phyloP scores from a whole-genome alignment of 768 basidiomycete genomes.

The Xerocomus spinulosus region DNA sequence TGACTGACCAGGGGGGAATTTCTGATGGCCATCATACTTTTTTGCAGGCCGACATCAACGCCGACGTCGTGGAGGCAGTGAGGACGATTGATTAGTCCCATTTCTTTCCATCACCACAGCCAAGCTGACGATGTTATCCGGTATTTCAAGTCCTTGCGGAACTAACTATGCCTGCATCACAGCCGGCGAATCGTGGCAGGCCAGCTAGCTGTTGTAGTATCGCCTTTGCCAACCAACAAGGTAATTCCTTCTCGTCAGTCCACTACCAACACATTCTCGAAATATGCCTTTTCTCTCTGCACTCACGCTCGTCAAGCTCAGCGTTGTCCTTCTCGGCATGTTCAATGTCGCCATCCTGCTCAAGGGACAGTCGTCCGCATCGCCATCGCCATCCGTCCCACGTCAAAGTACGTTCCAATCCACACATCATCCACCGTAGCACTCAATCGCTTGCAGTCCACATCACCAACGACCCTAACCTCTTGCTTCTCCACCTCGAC shows the following conservation, averaged over 20 bases:
- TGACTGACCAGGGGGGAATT: too few relatives aligned
- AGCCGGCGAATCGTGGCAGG: too few relatives aligned
- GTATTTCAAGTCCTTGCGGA: neutral
- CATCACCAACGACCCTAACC: slow-evolving; percentile 4
- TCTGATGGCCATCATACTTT: too few relatives aligned
- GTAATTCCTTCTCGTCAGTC: too few relatives aligned
- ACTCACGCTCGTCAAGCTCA: slow-evolving; percentile 19
- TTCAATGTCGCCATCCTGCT: slow-evolving; percentile 15
- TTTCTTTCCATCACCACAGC: neutral
- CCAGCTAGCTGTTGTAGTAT: too few relatives aligned
- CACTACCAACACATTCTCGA: too few relatives aligned
- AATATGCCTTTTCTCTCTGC: too few relatives aligned
- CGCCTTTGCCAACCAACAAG: too few relatives aligned
- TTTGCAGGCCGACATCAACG: neutral
- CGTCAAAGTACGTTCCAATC: slow-evolving; percentile 11
- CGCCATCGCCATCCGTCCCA: slow-evolving; percentile 4
- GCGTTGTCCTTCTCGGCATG: slow-evolving; percentile 15
- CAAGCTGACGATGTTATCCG: neutral
- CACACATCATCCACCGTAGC: neutral
- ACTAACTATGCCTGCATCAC: too few relatives aligned
- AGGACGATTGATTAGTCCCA: neutral
- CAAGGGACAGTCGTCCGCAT: neutral
- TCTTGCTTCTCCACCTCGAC: slow-evolving; percentile 18
- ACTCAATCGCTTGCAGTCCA: slow-evolving; percentile 7
- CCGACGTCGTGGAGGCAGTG: neutral